Evolutionary conservation across 352 stramenopile genomes (phyloP).

Genomic region (Albugo laibachii): DNA sequence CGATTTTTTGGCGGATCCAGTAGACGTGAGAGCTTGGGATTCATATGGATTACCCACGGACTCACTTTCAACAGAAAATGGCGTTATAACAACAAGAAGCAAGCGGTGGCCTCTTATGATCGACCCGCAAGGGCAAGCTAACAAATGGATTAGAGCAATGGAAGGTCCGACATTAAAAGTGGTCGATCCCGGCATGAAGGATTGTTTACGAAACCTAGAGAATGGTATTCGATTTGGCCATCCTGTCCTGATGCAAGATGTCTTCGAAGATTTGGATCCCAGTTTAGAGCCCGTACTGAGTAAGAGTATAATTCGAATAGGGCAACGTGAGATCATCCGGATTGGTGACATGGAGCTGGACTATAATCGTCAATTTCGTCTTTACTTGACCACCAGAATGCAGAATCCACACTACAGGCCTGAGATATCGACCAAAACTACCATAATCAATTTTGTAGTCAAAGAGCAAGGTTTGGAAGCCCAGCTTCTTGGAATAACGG

Average conservation of each 20-base stretch:
- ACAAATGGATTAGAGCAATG: slow-evolving; percentile 94
- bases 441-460: slow-evolving; percentile 93
- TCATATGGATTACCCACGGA: slow-evolving; percentile 85
- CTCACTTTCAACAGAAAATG: slow-evolving; percentile 88
- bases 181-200: slow-evolving; percentile 90
- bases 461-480: slow-evolving; percentile 89
- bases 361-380: slow-evolving; percentile 86
- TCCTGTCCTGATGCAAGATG: slow-evolving; percentile 88
- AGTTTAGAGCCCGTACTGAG: slow-evolving; percentile 86
- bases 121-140: slow-evolving; percentile 89
- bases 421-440: slow-evolving; percentile 90
- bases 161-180: slow-evolving; percentile 76
- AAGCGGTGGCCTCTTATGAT: slow-evolving; percentile 95
- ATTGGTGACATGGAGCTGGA: slow-evolving; percentile 92
- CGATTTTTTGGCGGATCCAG: slow-evolving; percentile 84
- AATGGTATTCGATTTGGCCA: slow-evolving; percentile 87
- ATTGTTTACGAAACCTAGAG: slow-evolving; percentile 86
- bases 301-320: slow-evolving; percentile 89
- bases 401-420: slow-evolving; percentile 92
- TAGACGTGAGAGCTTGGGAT: slow-evolving; percentile 89
- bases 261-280: slow-evolving; percentile 91
- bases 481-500: slow-evolving; percentile 87
- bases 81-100: slow-evolving; percentile 87
- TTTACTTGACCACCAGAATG: slow-evolving; percentile 94
- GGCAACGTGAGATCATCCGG: slow-evolving; percentile 84